Evolutionary conservation across 2,329 filamentous ascomycete species (phyloP).

Genomic region (Fusarium sp.): DNA sequence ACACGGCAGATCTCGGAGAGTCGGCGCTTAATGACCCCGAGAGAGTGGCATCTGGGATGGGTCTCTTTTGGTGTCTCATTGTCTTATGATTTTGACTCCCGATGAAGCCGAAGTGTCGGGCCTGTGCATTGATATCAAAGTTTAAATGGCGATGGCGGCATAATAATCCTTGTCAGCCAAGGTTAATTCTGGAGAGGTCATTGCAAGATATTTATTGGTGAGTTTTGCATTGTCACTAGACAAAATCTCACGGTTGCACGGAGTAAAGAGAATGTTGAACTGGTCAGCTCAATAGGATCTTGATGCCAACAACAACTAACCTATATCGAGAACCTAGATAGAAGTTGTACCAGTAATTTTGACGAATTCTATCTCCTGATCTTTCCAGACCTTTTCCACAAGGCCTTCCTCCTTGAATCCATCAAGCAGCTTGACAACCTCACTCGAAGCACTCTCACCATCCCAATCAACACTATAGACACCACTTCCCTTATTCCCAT

Average conservation of each 20-base stretch:
- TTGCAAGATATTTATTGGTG: background rate
- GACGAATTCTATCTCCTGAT: constrained; percentile 39
- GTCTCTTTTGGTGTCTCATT: background rate
- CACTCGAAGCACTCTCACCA: constrained; percentile 29
- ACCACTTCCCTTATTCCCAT: constrained; percentile 37
- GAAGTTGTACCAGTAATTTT: constrained; percentile 18
- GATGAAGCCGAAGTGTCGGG: constrained; percentile 8
- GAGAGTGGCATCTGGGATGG: background rate
- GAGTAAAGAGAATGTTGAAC: too few species aligned
- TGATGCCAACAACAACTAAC: too few species aligned
- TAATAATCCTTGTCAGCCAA: background rate
- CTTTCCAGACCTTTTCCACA: constrained; percentile 36
- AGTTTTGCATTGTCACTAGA: background rate
- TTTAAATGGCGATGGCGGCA: background rate
- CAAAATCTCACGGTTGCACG: too few species aligned
- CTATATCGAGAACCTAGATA: background rate
- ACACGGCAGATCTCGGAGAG: background rate
- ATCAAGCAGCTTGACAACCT: constrained; percentile 22
- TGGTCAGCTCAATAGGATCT: background rate
- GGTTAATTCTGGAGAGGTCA: background rate
- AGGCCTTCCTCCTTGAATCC: constrained; percentile 27
- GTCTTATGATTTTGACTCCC: background rate
- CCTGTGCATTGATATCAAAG: background rate
- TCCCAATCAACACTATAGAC: constrained; percentile 39
- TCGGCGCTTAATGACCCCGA: background rate